Evolutionary conservation across 805 yeast species (phyloP).

Genomic region (Starmerella bombi): DNA sequence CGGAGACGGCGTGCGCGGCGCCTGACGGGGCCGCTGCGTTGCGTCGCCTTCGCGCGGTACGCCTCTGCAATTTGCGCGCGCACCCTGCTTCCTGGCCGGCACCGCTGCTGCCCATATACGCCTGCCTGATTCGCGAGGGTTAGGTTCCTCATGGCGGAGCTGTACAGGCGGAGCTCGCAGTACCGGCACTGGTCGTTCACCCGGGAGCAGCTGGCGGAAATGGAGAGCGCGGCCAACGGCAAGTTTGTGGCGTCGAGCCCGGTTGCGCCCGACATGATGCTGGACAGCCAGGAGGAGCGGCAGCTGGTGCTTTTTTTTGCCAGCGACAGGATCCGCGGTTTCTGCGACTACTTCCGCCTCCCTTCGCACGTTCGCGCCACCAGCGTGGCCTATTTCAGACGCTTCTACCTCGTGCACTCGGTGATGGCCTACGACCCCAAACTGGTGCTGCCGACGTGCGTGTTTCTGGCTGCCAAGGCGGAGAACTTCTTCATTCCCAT

Average conservation of each 20-base stretch:
- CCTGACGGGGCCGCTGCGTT: too few species aligned
- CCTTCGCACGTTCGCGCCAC: conserved; percentile 84
- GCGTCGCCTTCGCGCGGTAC: too few species aligned
- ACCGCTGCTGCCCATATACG: too few species aligned
- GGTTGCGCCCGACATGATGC: conserved; percentile 30
- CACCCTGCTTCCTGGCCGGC: too few species aligned
- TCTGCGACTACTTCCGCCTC: conserved; percentile 61
- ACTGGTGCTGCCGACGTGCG: conserved; percentile 59
- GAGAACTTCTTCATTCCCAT: conserved; percentile 85
- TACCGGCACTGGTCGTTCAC: conserved; percentile 78
- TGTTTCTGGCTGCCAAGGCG: conserved; percentile 82
- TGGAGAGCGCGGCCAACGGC: conserved; percentile 40
- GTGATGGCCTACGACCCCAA: conserved; percentile 86
- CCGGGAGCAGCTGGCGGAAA: conserved; percentile 37
- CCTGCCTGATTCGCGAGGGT: too few species aligned
- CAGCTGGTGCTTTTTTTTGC: conserved; percentile 51
- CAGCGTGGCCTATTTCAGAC: conserved; percentile 66
- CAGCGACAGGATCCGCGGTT: conserved; percentile 53
- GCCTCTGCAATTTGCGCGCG: too few species aligned
- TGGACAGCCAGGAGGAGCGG: conserved; percentile 58
- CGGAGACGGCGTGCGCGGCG: too few species aligned
- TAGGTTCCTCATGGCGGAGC: conserved; percentile 56
- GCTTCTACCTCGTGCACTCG: conserved; percentile 66
- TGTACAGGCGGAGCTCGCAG: conserved; percentile 79
- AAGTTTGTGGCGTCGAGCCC: too few species aligned